Conservation (phyloP, 2,329 filamentous ascomycete genomes). For the Eutypella sp. region DNA sequence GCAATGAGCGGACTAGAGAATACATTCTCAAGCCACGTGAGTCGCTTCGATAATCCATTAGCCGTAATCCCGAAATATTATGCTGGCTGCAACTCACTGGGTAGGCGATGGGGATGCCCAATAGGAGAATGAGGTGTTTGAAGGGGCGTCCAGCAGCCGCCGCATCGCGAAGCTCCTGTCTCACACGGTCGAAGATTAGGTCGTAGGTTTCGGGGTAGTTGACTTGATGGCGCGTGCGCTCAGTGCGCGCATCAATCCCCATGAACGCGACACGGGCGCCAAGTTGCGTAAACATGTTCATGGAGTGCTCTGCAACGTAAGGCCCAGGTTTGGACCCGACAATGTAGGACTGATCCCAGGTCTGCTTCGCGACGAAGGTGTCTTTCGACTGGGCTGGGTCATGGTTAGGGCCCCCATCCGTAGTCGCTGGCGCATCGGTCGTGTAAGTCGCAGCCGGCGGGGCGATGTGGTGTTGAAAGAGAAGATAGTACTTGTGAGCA, state of each 20-base stretch:
- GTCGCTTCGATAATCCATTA: conserved; percentile 50
- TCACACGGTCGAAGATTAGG: conserved; percentile 70
- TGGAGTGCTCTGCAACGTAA: conserved; percentile 83
- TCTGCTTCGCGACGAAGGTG: conserved; percentile 61
- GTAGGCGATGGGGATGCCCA: conserved; percentile 84
- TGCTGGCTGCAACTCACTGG: conserved; percentile 49
- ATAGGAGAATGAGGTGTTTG: conserved; percentile 79
- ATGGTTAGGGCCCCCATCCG: conserved; percentile 53
- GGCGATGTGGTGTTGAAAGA: conserved; percentile 92
- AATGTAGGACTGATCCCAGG: conserved; percentile 68
- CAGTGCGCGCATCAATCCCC: conserved; percentile 87
- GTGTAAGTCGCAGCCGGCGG: conserved; percentile 84
- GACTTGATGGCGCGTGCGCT: conserved; percentile 89
- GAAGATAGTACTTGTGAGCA: conserved; percentile 96
- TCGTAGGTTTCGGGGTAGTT: conserved; percentile 93
- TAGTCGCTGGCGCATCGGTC: conserved; percentile 56
- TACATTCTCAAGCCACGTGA: conserved; percentile 96
- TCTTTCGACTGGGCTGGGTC: conserved; percentile 71
- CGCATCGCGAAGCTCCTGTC: conserved; percentile 66
- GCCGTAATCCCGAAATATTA: not conserved
- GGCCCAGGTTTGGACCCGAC: conserved; percentile 73
- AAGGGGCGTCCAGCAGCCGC: conserved; percentile 68
- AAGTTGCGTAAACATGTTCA: conserved; percentile 80
- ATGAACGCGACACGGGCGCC: conserved; percentile 80
- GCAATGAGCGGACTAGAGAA: conserved; percentile 81